Evolutionary conservation across 805 yeast species (phyloP), one percentile per base, ranked within the genome.

Genomic region (Maudiozyma pseudohumilis): DNA sequence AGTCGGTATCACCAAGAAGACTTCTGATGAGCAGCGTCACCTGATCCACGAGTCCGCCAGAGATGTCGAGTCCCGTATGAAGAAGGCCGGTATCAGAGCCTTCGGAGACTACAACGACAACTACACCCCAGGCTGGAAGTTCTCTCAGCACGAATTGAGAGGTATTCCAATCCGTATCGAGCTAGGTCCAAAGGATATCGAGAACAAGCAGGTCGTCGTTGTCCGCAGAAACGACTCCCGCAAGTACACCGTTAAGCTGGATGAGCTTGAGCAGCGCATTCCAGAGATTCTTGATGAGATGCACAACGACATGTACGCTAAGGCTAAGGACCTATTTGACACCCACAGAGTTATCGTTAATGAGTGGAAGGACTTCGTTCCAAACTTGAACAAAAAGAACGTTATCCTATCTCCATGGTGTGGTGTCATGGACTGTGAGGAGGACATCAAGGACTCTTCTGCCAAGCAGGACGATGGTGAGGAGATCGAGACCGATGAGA

Each of bases 111-210:
- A 77, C 72, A 79, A 96, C 64, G 94, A 80, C 50, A 85, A 80
- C 69, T 89, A 92, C 69, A 80, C 96, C 38, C 95, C 97, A 47
- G 98, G 98, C 47, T 92, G 96, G 97, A 92, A 92, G 67, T 92
- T 89, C 65, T 80, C 96, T 41, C 95, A 92, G 60, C 82, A 94
- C 73, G 99, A 92, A 69, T 76, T 92, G 60, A 86, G 82, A 70
- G 99, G 99, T 73, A 71, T 80, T 38, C 97, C 97, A 47, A 67
- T 92, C 47, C 81, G 98, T 64, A 58, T 92, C 34, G 99, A 92
- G 70, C 74, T 84, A 55, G 99, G 99, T 51, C 99, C 99, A 53
- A 85, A 83, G 68, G 99, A 92, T 64, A 68, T 86, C 54, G 80
- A 81, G 55, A 74, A 78, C 59, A 67, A 74, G 46, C 83, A 80